These are phyloP conservation scores for Dissophora globulifera DNA, from an alignment of 192 early-diverging fungal genomes.

Conservation along the genomic window DNA sequence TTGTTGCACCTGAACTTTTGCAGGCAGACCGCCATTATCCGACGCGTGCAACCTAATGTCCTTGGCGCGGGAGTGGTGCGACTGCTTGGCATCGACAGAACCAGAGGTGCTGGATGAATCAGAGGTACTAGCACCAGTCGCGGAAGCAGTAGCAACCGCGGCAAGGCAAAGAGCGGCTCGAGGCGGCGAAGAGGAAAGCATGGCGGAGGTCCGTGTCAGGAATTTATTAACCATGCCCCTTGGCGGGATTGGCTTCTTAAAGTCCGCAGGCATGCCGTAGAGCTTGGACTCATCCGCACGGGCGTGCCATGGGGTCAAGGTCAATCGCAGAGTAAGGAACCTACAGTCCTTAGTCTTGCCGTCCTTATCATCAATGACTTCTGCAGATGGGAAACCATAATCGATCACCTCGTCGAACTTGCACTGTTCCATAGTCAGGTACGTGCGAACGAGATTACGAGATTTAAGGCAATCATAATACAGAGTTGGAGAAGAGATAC, in stretches of 20 bases:
- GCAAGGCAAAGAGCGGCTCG: slow-evolving; percentile 1
- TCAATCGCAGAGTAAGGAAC: slow-evolving; percentile 51
- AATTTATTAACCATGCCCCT: slow-evolving; percentile 38
- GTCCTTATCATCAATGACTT: slow-evolving; percentile 11
- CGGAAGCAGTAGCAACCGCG: neutral
- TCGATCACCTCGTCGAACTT: slow-evolving; percentile 54
- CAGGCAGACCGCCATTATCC: too few relatives aligned
- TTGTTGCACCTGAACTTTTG: too few relatives aligned
- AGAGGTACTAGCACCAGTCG: too few relatives aligned
- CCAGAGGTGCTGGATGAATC: too few relatives aligned
- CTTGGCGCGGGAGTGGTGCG: too few relatives aligned
- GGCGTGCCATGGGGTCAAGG: slow-evolving; percentile 55
- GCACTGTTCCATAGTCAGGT: slow-evolving; percentile 11
- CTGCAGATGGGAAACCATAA: slow-evolving; percentile 37
- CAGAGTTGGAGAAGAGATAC: slow-evolving; percentile 28
- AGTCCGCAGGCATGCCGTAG: slow-evolving; percentile 35
- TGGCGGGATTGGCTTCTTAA: neutral
- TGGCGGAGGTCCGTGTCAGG: slow-evolving; percentile 17
- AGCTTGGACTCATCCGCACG: slow-evolving; percentile 50
- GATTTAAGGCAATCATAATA: slow-evolving; percentile 24
- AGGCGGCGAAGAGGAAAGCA: slow-evolving; percentile 20
- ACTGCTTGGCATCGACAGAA: too few relatives aligned
- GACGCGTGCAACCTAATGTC: too few relatives aligned
- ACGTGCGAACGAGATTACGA: slow-evolving; percentile 15
- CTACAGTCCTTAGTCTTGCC: slow-evolving; percentile 14